Conservation (phyloP, 1,284 basidiomycete genomes). For the Butyriboletus appendiculatus region DNA sequence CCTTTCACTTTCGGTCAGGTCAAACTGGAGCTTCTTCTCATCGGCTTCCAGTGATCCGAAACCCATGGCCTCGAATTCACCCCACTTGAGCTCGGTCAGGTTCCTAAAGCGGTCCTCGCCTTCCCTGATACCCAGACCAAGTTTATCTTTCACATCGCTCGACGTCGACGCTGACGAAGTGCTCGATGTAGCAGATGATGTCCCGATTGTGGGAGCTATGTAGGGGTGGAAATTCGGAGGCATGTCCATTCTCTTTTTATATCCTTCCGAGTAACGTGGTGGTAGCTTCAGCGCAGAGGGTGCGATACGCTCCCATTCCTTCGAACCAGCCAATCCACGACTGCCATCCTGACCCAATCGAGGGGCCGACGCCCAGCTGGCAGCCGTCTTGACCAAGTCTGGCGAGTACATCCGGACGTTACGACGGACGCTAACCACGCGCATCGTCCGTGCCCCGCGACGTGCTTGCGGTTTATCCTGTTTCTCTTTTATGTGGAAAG, state of each 20-base stretch:
- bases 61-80: slow-evolving; percentile 80
- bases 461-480: slow-evolving; percentile 57
- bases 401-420: slow-evolving; percentile 82
- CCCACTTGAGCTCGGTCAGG: slow-evolving; percentile 85
- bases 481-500: slow-evolving; percentile 37
- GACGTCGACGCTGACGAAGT: slow-evolving; percentile 34
- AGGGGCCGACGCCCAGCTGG: slow-evolving; percentile 62
- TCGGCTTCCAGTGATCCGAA: slow-evolving; percentile 59
- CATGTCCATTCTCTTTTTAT: slow-evolving; percentile 72
- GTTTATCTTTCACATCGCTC: slow-evolving; percentile 29
- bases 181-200: slow-evolving; percentile 30
- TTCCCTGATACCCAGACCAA: slow-evolving; percentile 34
- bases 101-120: slow-evolving; percentile 74
- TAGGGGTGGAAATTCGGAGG: slow-evolving; percentile 60
- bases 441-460: slow-evolving; percentile 69
- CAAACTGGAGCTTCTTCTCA: slow-evolving; percentile 79
- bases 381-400: slow-evolving; percentile 74
- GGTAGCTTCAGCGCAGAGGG: slow-evolving; percentile 55
- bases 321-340: slow-evolving; percentile 55
- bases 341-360: slow-evolving; percentile 29
- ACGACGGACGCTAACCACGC: slow-evolving; percentile 70
- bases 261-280: slow-evolving; percentile 67
- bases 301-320: slow-evolving; percentile 72
- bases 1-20: slow-evolving; percentile 83
- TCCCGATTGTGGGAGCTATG: slow-evolving; percentile 24